Conservation (phyloP, 768 basidiomycete genomes). For the Mycena alexandri region DNA sequence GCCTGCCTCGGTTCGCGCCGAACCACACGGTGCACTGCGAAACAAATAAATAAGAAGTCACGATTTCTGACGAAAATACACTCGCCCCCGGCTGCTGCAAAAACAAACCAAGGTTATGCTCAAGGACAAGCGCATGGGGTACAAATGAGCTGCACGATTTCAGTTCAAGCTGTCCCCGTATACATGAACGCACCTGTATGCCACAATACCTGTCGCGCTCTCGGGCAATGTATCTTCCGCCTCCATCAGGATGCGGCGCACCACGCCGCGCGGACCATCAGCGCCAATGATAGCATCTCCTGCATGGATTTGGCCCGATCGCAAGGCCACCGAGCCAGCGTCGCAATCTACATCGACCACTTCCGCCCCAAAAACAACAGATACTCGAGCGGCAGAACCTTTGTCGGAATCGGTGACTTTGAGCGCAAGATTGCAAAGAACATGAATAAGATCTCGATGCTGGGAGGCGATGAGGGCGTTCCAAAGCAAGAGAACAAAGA, state of each 20-base stretch:
- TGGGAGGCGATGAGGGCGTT: background rate
- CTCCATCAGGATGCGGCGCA: slow-evolving; percentile 9
- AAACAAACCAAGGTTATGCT: slow-evolving; percentile 5
- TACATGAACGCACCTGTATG: background rate
- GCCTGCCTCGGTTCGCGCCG: slow-evolving; percentile 2
- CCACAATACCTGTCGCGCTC: background rate
- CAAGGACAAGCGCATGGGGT: background rate
- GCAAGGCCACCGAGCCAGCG: slow-evolving; percentile 11
- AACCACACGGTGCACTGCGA: slow-evolving; percentile 1
- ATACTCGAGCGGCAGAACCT: background rate
- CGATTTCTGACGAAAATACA: background rate
- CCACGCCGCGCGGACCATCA: slow-evolving; percentile 21
- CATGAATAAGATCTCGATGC: slow-evolving; percentile 24
- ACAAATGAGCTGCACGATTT: slow-evolving; percentile 1
- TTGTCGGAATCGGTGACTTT: background rate
- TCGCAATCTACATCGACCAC: slow-evolving; percentile 23
- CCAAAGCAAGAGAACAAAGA: too few species aligned
- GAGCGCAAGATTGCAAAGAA: slow-evolving; percentile 6
- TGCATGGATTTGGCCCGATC: slow-evolving; percentile 6
- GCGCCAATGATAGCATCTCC: slow-evolving; percentile 27
- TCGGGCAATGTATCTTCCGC: slow-evolving; percentile 3
- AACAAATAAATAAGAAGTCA: background rate
- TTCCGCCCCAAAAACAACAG: slow-evolving; percentile 13
- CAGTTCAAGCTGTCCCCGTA: background rate
- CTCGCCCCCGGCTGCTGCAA: background rate